These are phyloP conservation scores for Ophiocordyceps robertsii DNA, from an alignment of 2,329 filamentous ascomycete genomes.

Conservation along the genomic window DNA sequence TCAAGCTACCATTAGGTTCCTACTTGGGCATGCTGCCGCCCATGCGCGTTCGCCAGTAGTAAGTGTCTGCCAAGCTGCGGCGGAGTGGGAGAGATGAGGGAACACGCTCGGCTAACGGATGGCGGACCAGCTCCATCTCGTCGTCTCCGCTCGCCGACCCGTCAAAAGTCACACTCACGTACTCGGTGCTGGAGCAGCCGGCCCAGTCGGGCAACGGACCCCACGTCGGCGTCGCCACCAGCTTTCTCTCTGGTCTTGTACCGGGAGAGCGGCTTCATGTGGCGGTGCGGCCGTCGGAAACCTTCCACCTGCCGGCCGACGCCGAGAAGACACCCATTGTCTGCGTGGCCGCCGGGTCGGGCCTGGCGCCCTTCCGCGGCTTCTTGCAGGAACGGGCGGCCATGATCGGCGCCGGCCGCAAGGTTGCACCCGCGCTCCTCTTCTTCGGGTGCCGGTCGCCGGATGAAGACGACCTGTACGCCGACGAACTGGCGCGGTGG, in stretches of 20 bases:
- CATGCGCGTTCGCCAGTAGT: constrained; percentile 66
- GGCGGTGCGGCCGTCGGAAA: constrained; percentile 28
- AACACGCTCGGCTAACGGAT: not conserved
- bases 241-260: constrained; percentile 39
- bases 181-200: constrained; percentile 47
- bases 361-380: constrained; percentile 48
- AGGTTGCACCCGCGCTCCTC: constrained; percentile 46
- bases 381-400: constrained; percentile 49
- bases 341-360: constrained; percentile 38
- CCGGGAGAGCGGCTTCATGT: constrained; percentile 32
- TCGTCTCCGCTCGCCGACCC: constrained; percentile 53
- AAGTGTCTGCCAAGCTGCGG: constrained; percentile 5
- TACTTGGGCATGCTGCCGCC: constrained; percentile 63
- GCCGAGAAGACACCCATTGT: constrained; percentile 34
- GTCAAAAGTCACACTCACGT: constrained; percentile 49
- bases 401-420: constrained; percentile 33
- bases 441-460: constrained; percentile 50
- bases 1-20: constrained; percentile 48
- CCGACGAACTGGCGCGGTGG: constrained; percentile 45
- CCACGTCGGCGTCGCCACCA: constrained; percentile 47
- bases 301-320: constrained; percentile 35
- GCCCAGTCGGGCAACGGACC: constrained; percentile 34
- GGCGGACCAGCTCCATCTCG: constrained; percentile 45
- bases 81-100: not conserved
- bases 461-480: constrained; percentile 45